Conservation (phyloP, 2,329 filamentous ascomycete genomes). For the Claviceps fusiformis region DNA sequence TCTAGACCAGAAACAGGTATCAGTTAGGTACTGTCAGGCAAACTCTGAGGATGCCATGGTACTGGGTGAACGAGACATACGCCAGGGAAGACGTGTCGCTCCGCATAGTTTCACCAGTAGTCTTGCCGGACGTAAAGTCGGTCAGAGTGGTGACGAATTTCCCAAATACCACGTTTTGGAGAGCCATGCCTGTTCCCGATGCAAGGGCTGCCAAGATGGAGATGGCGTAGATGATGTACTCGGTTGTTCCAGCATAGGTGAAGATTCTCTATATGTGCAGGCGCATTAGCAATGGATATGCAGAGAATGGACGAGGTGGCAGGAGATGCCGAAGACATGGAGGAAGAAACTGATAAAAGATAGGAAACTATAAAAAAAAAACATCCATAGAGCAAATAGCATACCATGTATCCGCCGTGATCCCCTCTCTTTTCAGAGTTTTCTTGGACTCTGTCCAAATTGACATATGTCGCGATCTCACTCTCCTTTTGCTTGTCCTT, state of each 20-base stretch:
- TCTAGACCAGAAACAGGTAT: slow-evolving; percentile 15
- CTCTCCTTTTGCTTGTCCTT: not conserved
- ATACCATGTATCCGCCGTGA: slow-evolving; percentile 4
- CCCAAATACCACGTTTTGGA: slow-evolving; percentile 26
- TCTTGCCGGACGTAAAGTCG: slow-evolving; percentile 16
- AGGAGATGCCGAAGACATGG: not conserved
- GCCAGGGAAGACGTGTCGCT: slow-evolving; percentile 10
- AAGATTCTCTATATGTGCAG: slow-evolving; percentile 16
- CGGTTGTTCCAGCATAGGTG: slow-evolving; percentile 14
- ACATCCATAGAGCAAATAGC: not conserved
- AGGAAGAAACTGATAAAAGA: not conserved
- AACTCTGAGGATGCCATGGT: not conserved
- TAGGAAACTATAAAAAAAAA: too few relatives aligned
- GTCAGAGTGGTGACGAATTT: slow-evolving; percentile 22
- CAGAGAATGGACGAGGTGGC: not conserved
- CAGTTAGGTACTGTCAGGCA: slow-evolving; percentile 16
- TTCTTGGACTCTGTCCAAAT: too few relatives aligned
- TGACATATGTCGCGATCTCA: not conserved
- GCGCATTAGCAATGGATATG: not conserved
- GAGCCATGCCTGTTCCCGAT: slow-evolving; percentile 23
- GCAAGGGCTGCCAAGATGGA: slow-evolving; percentile 20
- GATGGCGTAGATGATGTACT: slow-evolving; percentile 16
- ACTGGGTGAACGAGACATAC: slow-evolving; percentile 21
- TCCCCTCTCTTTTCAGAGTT: not conserved
- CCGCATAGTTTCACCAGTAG: slow-evolving; percentile 15